A percentile compares a stretch with the other conserved stretches of the same genome.
Evolutionary conservation across 805 yeast genomes (phyloP).

Genomic region (Clavispora santaluciae): DNA sequence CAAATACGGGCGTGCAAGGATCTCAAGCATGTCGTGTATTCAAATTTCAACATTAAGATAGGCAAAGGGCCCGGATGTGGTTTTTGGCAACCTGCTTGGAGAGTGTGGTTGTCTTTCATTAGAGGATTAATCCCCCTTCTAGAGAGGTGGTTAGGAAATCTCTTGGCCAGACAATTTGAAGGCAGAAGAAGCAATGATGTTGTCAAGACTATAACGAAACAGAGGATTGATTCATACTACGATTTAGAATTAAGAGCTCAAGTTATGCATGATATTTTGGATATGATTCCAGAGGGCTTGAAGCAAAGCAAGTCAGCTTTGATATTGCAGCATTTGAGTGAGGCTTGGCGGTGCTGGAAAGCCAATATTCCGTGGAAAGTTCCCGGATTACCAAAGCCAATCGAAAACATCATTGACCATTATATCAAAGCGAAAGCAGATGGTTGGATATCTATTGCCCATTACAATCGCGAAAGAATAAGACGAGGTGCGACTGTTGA

Average conservation of each 20-base stretch:
- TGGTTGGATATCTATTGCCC: conserved; percentile 93
- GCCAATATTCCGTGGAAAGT: conserved; percentile 98
- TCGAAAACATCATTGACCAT: conserved; percentile 78
- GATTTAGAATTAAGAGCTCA: conserved; percentile 91
- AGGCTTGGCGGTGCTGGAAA: conserved; percentile 99
- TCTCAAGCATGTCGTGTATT: conserved; percentile 84
- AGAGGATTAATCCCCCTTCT: conserved; percentile 88
- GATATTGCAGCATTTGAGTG: conserved; percentile 87
- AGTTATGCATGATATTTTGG: conserved; percentile 92
- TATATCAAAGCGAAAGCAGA: conserved; percentile 95
- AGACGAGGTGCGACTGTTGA: conserved; percentile 89
- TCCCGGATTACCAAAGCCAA: conserved; percentile 91
- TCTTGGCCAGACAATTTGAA: conserved; percentile 89
- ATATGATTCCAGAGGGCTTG: conserved; percentile 94
- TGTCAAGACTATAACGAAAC: conserved; percentile 92
- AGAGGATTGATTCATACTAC: conserved; percentile 89
- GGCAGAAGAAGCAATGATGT: conserved; percentile 90
- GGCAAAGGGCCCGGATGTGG: conserved; percentile 99
- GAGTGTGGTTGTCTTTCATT: conserved; percentile 89
- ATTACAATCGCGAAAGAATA: conserved; percentile 84
- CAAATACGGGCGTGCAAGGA: conserved; percentile 96
- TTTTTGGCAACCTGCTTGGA: conserved; percentile 99
- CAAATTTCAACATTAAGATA: conserved; percentile 74
- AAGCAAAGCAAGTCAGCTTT: conserved; percentile 83
- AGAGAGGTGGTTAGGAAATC: conserved; percentile 92